Base-by-base conservation (phyloP, 768 basidiomycete genomes). In the Chlorophyllum brunneum region DNA sequence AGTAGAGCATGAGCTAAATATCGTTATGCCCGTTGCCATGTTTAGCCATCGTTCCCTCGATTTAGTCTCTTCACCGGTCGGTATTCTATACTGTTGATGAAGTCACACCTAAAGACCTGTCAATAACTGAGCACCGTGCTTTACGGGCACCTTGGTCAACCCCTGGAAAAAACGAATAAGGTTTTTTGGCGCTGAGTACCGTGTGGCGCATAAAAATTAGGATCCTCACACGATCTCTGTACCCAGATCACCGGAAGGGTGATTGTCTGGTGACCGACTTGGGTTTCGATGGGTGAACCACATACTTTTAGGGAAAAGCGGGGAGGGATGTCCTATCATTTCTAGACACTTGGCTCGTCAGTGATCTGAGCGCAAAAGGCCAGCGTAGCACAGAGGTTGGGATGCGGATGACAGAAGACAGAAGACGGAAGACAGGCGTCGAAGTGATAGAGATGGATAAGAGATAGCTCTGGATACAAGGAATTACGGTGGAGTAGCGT, bases 371-470 rank as follows among this genome's bases (percentile, higher is more conserved):
- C 18, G 5, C 8, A n/a, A 18, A 5, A 16, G 20, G 20, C 31
- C 18, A 18, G 29, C 10, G 36, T 27, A 36, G 7, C 15, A 5
- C 3, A n/a, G 15, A 31, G 27, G 11, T 31, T 18, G 29, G n/a
- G 31, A 43, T 36, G 30, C 16, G 18, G 16, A 13, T 30, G 31
- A 22, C 36, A 11, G 13, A 40, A 8, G 27, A 37, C 38, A 40
- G 48, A 30, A 20, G 36, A 40, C 48, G 15, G 26, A 20, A 23
- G 20, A 33, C 50, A 51, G 39, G n/a, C 50, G 41, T 26, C 37
- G 24, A 34, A 5, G 22, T 52, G 51, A 44, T 52, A 38, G 42
- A 43, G 20, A 36, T 50, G 48, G 47, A 52, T 44, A 52, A 52
- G 26, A 22, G 51, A 44, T 44, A 47, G 48, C 43, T 29, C 24